Conservation (phyloP, 208 protist species). For the Trypanosoma scelopori region DNA sequence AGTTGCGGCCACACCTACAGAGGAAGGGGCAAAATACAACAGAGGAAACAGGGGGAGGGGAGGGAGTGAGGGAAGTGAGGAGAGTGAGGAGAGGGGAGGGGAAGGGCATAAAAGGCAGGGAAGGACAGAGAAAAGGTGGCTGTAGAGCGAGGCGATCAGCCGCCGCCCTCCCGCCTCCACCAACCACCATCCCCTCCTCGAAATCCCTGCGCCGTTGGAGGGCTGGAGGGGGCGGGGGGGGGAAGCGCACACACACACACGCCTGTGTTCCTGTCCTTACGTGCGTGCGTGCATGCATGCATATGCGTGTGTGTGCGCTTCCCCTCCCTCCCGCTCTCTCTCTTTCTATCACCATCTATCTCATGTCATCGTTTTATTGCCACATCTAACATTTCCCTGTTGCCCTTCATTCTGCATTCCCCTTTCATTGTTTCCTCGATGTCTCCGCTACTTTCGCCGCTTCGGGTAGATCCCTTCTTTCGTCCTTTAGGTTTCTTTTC, state of each 20-base stretch:
- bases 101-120: constrained; percentile 24
- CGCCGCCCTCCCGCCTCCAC: too few species aligned
- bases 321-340: background rate
- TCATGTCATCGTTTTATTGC: background rate
- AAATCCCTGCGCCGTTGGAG: too few species aligned
- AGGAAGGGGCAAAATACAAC: background rate
- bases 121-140: constrained; percentile 15
- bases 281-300: background rate
- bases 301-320: background rate
- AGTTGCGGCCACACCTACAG: background rate
- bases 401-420: constrained; percentile 5
- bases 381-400: background rate
- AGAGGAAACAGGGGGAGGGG: constrained; percentile 1
- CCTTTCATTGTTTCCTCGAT: background rate
- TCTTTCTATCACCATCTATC: constrained; percentile 12
- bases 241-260: background rate
- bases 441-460: too few species aligned
- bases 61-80: background rate
- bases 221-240: too few species aligned
- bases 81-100: constrained; percentile 1
- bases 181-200: too few species aligned
- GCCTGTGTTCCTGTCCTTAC: background rate
- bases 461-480: constrained; percentile 5
- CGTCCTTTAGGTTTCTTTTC: constrained; percentile 16
- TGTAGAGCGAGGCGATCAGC: background rate